Evolutionary conservation across 495 filamentous ascomycete genomes (phyloP).

Genomic region (Beverwykella pulmonaria): DNA sequence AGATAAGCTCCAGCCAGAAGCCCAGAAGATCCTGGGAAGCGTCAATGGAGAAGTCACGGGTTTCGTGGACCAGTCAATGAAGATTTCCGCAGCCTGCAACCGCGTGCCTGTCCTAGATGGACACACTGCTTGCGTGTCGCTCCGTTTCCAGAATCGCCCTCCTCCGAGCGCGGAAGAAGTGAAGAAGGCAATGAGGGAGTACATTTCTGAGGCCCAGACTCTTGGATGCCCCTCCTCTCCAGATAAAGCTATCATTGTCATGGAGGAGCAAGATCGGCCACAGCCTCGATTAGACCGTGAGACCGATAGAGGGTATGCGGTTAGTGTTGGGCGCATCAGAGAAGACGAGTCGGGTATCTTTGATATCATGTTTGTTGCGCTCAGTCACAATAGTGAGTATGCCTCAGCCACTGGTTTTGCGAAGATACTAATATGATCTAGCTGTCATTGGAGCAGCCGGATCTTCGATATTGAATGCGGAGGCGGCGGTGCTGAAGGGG

Average conservation of each 20-base stretch:
- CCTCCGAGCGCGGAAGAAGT: constrained; percentile 48
- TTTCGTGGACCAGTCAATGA: constrained; percentile 46
- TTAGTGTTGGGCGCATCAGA: constrained; percentile 48
- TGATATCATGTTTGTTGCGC: constrained; percentile 51
- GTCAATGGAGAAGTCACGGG: constrained; percentile 44
- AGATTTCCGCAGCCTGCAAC: constrained; percentile 48
- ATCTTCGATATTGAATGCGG: constrained; percentile 90
- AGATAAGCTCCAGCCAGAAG: constrained; percentile 50
- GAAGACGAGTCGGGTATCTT: constrained; percentile 50
- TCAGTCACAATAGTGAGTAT: constrained; percentile 60
- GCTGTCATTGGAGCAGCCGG: constrained; percentile 93
- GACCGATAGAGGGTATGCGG: constrained; percentile 50
- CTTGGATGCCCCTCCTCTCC: constrained; percentile 49
- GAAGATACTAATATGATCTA: constrained; percentile 41
- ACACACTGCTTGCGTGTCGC: constrained; percentile 50
- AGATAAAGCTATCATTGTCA: constrained; percentile 48
- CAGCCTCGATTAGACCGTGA: constrained; percentile 51
- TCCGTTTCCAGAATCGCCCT: constrained; percentile 46
- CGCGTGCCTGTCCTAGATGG: constrained; percentile 51
- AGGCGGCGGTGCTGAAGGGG: constrained; percentile 88
- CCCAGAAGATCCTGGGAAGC: constrained; percentile 50
- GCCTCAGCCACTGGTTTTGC: background rate
- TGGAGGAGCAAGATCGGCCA: constrained; percentile 50
- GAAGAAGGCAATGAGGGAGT: constrained; percentile 49
- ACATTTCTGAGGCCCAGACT: constrained; percentile 48